Evolutionary conservation across 352 stramenopile genomes (phyloP).

Genomic region (Phytophthora ramorum): DNA sequence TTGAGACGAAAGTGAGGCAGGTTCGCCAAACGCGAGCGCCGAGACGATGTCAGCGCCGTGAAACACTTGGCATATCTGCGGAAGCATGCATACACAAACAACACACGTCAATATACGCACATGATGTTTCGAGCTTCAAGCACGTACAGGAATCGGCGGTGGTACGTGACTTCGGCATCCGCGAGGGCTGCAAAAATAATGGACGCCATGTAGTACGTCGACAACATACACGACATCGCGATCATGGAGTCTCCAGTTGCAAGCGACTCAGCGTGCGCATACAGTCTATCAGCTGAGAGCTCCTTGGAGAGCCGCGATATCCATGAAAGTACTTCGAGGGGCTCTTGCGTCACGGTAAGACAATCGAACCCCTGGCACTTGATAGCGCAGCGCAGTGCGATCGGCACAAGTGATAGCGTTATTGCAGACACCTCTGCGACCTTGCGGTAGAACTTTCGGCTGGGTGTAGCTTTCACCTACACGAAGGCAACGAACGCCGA

Average conservation of each 20-base stretch:
- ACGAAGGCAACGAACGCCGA: conserved; percentile 1
- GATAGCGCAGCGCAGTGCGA: conserved; percentile 57
- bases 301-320: conserved; percentile 43
- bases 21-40: conserved; percentile 82
- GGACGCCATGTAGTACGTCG: conserved; percentile 79
- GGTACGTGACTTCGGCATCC: conserved; percentile 87
- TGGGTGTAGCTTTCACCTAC: conserved; percentile 76
- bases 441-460: conserved; percentile 74
- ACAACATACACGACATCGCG: conserved; percentile 72
- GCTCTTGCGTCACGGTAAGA: conserved; percentile 54
- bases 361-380: conserved; percentile 73
- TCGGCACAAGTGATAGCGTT: conserved; percentile 65
- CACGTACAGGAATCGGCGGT: conserved; percentile 80
- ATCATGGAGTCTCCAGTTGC: conserved; percentile 53
- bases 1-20: conserved; percentile 91
- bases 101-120: conserved; percentile 13
- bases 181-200: conserved; percentile 80
- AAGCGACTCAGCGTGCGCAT: conserved; percentile 32
- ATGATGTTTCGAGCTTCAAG: not conserved
- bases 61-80: conserved; percentile 90
- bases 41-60: conserved; percentile 86
- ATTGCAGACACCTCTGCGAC: conserved; percentile 64
- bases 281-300: conserved; percentile 33
- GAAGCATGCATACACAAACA: not conserved
- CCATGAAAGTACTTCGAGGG: conserved; percentile 49